These are phyloP conservation scores for Russula foetens DNA, from an alignment of 768 basidiomycete species.

Conservation along the genomic window DNA sequence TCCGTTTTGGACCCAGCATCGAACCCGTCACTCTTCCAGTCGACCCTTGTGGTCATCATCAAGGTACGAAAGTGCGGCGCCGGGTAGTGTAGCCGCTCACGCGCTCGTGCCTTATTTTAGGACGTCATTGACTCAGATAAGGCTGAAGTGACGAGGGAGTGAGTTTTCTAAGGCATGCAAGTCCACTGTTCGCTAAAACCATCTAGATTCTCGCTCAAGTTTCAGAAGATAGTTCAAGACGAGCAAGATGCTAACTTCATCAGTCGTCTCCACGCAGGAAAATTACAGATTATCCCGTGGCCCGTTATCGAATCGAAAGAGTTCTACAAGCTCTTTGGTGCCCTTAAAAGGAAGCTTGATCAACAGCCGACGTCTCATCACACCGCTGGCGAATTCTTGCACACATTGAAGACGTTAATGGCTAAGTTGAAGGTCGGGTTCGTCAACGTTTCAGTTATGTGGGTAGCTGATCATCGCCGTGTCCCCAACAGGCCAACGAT, in stretches of 20 bases:
- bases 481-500: slow-evolving; percentile 42
- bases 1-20: slow-evolving; percentile 49
- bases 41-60: slow-evolving; percentile 55
- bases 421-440: slow-evolving; percentile 52
- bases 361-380: slow-evolving; percentile 42
- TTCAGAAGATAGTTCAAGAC: slow-evolving; percentile 52
- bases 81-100: no score
- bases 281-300: slow-evolving; percentile 54
- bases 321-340: slow-evolving; percentile 47
- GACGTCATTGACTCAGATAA: slow-evolving; percentile 60
- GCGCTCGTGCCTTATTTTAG: slow-evolving; percentile 25
- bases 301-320: slow-evolving; percentile 56
- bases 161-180: slow-evolving; percentile 17
- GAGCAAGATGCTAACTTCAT: slow-evolving; percentile 61
- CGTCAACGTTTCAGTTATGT: neutral
- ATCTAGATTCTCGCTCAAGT: slow-evolving; percentile 46
- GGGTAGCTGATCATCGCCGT: neutral
- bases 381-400: slow-evolving; percentile 47
- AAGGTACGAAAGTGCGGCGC: slow-evolving; percentile 33
- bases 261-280: slow-evolving; percentile 47
- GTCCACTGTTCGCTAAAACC: neutral
- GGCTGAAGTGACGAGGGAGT: slow-evolving; percentile 52
- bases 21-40: slow-evolving; percentile 53
- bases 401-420: slow-evolving; percentile 55
- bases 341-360: slow-evolving; percentile 40